phyloP scores from a whole-genome alignment of 2,329 filamentous ascomycete genomes.

The Ascochyta pisi region DNA sequence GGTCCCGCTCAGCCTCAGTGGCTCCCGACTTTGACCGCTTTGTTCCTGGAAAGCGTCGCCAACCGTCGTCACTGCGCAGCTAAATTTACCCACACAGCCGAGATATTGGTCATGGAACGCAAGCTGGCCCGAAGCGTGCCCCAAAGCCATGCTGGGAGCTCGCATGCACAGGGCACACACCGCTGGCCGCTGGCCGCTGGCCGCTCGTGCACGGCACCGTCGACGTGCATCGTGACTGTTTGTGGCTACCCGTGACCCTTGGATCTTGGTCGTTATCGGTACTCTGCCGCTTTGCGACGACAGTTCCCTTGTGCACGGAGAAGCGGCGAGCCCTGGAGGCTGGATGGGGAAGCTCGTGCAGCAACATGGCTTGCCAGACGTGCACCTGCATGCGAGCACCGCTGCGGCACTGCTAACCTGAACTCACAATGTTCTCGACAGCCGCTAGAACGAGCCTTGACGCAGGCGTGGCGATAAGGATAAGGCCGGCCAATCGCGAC shows the following conservation, averaged over 20 bases:
- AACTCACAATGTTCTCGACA: slow-evolving; percentile 12
- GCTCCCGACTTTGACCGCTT: slow-evolving; percentile 46
- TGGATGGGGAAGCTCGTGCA: neutral
- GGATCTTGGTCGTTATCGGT: slow-evolving; percentile 16
- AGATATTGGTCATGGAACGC: slow-evolving; percentile 28
- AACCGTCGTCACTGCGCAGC: slow-evolving; percentile 22
- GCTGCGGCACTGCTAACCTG: neutral
- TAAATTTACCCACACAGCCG: slow-evolving; percentile 38
- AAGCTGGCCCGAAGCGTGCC: slow-evolving; percentile 11
- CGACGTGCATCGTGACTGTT: slow-evolving; percentile 11
- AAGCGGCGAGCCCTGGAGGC: slow-evolving; percentile 1
- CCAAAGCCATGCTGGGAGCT: slow-evolving; percentile 10
- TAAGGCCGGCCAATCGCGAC: slow-evolving; percentile 31
- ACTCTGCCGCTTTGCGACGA: slow-evolving; percentile 10
- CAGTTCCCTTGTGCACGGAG: slow-evolving; percentile 10
- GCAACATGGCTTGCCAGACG: neutral
- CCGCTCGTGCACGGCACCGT: slow-evolving; percentile 10
- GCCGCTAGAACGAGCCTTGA: slow-evolving; percentile 24
- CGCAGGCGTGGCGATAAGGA: slow-evolving; percentile 36
- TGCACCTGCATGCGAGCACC: slow-evolving; percentile 24
- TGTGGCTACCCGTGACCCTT: slow-evolving; percentile 1
- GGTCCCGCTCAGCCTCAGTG: slow-evolving; percentile 32
- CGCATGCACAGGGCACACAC: slow-evolving; percentile 9
- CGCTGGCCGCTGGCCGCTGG: slow-evolving; percentile 18
- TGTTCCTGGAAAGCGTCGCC: slow-evolving; percentile 44